Evolutionary conservation across 2,329 filamentous ascomycete genomes (phyloP).

Genomic region (Ophiostoma fasciatum): DNA sequence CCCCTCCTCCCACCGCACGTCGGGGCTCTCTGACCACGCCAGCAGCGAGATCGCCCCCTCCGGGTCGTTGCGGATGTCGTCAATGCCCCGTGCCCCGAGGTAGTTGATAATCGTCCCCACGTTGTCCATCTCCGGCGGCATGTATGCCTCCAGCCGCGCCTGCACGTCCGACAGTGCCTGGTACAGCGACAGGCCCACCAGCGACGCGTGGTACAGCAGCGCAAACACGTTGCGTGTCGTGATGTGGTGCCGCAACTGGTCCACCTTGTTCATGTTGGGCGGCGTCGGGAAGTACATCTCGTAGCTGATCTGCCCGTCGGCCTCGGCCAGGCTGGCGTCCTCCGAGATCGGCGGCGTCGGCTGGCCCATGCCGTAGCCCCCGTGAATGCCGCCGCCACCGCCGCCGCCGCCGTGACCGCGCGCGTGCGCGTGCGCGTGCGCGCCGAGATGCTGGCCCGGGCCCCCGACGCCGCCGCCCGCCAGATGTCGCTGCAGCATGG

Average conservation of each 20-base stretch:
- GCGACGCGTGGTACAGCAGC: slow-evolving; percentile 45
- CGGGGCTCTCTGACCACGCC: slow-evolving; percentile 48
- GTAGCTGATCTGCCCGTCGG: slow-evolving; percentile 41
- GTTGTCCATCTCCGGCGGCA: slow-evolving; percentile 40
- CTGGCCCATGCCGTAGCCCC: slow-evolving; percentile 17
- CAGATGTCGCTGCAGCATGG: slow-evolving; percentile 22
- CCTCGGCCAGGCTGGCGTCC: slow-evolving; percentile 25
- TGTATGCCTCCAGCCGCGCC: slow-evolving; percentile 42
- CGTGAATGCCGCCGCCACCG: too few relatives aligned
- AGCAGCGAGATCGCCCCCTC: slow-evolving; percentile 46
- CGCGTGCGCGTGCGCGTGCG: slow-evolving; percentile 8
- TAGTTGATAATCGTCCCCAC: slow-evolving; percentile 47
- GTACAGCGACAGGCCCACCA: slow-evolving; percentile 48
- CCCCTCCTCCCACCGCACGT: slow-evolving; percentile 48
- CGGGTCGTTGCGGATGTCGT: slow-evolving; percentile 48
- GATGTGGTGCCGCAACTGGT: slow-evolving; percentile 42
- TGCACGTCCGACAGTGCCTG: slow-evolving; percentile 50
- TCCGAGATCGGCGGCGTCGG: slow-evolving; percentile 31
- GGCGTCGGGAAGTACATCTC: slow-evolving; percentile 50
- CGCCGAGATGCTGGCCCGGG: slow-evolving; percentile 13
- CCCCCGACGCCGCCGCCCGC: slow-evolving; percentile 1
- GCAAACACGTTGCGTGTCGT: slow-evolving; percentile 58
- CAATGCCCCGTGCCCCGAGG: slow-evolving; percentile 41
- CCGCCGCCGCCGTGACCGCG: slow-evolving; percentile 9
- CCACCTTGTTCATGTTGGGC: slow-evolving; percentile 28